Base-by-base conservation (phyloP, 2,329 filamentous ascomycete species). In the Furcasterigmium sp. region DNA sequence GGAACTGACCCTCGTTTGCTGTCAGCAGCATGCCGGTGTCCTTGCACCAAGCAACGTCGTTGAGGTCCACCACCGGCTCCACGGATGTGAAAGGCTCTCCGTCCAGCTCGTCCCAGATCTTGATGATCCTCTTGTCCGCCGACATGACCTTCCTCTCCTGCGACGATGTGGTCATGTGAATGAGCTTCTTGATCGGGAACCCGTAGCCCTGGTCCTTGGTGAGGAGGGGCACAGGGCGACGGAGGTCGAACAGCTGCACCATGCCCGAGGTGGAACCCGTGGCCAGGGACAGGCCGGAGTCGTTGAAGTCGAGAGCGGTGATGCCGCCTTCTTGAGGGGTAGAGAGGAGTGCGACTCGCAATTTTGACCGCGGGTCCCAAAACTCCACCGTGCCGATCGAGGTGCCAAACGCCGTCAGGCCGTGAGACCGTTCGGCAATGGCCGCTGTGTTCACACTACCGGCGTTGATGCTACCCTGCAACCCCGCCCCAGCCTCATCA, bases 171-270 rank as follows among this genome's bases (percentile, higher is more conserved):
- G 85, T 87, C 55, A 84, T 71, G 56, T 84, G 79, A 39, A 82
- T 78, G 43, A 98, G 72, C 37, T 88, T 95, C 57, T 95, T 86
- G 46, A 98, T 89, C 1, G 91, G 80, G 59, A 90, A 94, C 3
- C 91, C 91, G 60, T 95, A 95, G 39, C 94, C 93, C 67, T 98
- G 93, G 55, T 97, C 91, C 63, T 96, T 97, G 59, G 84, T 87
- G 39, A 97, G 70, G 8, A 95, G 68, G 2, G 94, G 90, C 0
- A 86, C 76, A 0, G 93, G 90, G 18, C 89, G 90, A 58, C 93
- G 86, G 41, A 98, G 70, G 63, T 98, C 93, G 60, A 95, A 98
- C 8, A 96, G 78, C 56, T 94, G 85, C 37, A 96, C 81, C 38
- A 96, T 77, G 18, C 94, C 93, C 37, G 81, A 85, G 1, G 88